Percentiles rank a stretch among this genome's conserved stretches.
phyloP scores from a whole-genome alignment of 2,329 filamentous ascomycete genomes.

The Immersiporthe knoxdaviesiana region DNA sequence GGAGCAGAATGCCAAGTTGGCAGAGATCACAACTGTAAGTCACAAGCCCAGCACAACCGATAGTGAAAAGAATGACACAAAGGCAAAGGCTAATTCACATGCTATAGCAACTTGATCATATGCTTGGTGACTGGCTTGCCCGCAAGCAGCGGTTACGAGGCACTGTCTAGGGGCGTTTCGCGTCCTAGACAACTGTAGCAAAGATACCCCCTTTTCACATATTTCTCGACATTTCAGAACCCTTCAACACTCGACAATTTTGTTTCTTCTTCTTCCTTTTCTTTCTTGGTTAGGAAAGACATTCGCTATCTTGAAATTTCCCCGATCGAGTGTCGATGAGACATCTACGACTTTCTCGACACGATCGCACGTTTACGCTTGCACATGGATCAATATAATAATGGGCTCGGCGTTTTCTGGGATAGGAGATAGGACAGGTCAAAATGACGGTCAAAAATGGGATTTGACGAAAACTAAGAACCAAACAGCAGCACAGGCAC shows the following conservation, averaged over 20 bases:
- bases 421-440: constrained; percentile 12
- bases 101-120: constrained; percentile 74
- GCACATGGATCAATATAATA: constrained; percentile 19
- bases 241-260: neutral
- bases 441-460: constrained; percentile 19
- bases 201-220: constrained; percentile 21
- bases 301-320: neutral
- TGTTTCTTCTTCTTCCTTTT: neutral
- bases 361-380: constrained; percentile 11
- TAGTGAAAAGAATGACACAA: neutral
- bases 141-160: constrained; percentile 67
- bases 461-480: constrained; percentile 26
- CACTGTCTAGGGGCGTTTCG: constrained; percentile 42
- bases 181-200: constrained; percentile 12
- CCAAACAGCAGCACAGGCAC: constrained; percentile 19
- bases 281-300: neutral
- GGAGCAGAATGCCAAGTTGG: constrained; percentile 83
- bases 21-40: constrained; percentile 79
- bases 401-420: constrained; percentile 25
- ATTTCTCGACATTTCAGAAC: constrained; percentile 5
- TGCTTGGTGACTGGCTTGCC: constrained; percentile 82
- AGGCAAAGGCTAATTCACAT: constrained; percentile 32
- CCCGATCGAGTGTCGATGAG: constrained; percentile 6
- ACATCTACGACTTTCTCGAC: constrained; percentile 25
- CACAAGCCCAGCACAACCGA: too few species aligned